Base-by-base conservation (phyloP, 2,329 filamentous ascomycete species). In the Basipetospora chlamydospora region DNA sequence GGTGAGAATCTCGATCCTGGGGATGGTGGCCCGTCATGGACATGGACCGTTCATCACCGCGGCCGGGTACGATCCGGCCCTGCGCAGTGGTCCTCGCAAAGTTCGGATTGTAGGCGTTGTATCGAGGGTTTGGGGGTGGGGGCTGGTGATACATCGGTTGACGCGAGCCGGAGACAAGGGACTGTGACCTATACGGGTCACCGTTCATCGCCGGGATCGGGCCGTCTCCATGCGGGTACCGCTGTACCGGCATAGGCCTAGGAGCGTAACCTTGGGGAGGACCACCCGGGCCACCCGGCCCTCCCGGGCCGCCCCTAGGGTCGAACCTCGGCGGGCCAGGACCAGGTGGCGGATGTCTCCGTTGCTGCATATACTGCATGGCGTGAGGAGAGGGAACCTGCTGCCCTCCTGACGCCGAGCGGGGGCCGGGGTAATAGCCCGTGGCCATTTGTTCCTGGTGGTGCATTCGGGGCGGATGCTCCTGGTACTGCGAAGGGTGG, bases 1-100 rank as follows among this genome's bases (percentile, higher is more conserved):
- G 88, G 55, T 90, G 80, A 30, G 86, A 66, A 49, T 82, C 80
- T 42, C 73, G 70, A 47, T 92, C 84, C 37, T 80, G 68, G 3
- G 78, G 69, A 46, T 85, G 54, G 41, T 62, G 66, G 8, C 82
- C 84, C 5, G 80, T 90, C 79, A 98, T 80, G 31, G 88, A 94
- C 90, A 96, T 96, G 43, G 90, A 78, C 40, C 90, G 75, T 56
- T 96, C 88, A 49, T 92, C 84, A 42, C 87, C 81, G 37, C 88
- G 77, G 52, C 95, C 87, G 2, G 90, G 90, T 7, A 98, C 86
- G 25, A 90, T 67, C 42, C 90, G 74, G 22, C 90, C 90, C 54
- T 95, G 87, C 7, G 87, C 84, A 3, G 90, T 98, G 33, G 85
- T 93, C 42, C 80, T 71, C 2, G 85, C 77, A 47, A 75, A 70